A percentile compares a stretch with the other conserved stretches of the same genome.
These are phyloP conservation scores for Camellia granthamiana DNA, from an alignment of 148 eudicot species.

Conservation along the genomic window DNA sequence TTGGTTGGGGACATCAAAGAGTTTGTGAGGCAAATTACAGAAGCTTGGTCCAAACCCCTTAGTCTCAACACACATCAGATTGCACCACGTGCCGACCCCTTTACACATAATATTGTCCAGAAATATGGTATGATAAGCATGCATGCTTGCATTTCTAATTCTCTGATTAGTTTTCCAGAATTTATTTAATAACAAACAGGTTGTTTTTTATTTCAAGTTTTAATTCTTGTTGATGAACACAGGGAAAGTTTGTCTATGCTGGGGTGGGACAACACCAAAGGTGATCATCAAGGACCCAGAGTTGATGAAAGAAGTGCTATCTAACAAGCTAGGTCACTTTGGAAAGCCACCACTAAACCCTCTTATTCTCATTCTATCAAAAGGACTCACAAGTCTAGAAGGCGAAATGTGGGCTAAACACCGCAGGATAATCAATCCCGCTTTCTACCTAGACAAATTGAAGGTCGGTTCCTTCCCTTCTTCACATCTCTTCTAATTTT, in stretches of 20 bases:
- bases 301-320: slow-evolving; percentile 42
- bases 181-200: not conserved
- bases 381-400: slow-evolving; percentile 34
- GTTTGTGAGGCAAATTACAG: slow-evolving; percentile 25
- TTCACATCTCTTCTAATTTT: not conserved
- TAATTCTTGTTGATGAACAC: not conserved
- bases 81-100: slow-evolving; percentile 42
- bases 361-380: slow-evolving; percentile 24
- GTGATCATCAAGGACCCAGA: slow-evolving; percentile 37
- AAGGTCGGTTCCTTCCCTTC: slow-evolving; percentile 25
- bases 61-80: slow-evolving; percentile 35
- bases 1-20: slow-evolving; percentile 47
- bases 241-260: slow-evolving; percentile 37
- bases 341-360: slow-evolving; percentile 24
- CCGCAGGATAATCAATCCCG: slow-evolving; percentile 39
- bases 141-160: too few relatives aligned
- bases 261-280: slow-evolving; percentile 45
- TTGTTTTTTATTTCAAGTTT: too few relatives aligned
- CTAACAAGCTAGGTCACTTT: slow-evolving; percentile 40
- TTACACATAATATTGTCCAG: slow-evolving; percentile 29
- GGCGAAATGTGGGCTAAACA: slow-evolving; percentile 41
- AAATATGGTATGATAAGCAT: slow-evolving; percentile 35
- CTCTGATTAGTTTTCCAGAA: not conserved
- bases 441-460: slow-evolving; percentile 37
- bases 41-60: slow-evolving; percentile 47